phyloP scores from a whole-genome alignment of 208 protist species.

The Porcisia hertigi region DNA sequence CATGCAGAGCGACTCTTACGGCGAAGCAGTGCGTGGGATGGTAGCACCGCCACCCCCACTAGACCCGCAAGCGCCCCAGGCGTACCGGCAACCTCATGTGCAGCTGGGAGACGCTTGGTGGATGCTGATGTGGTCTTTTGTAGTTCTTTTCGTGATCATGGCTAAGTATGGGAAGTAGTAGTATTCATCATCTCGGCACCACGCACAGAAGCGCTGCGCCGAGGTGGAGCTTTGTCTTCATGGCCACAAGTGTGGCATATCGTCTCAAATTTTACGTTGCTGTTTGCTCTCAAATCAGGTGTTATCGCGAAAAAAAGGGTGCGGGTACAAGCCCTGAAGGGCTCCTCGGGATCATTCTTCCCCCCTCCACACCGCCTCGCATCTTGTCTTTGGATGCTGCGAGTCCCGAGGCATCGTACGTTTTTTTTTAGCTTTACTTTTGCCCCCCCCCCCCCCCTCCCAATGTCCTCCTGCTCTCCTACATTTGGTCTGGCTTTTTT shows the following conservation, averaged over 20 bases:
- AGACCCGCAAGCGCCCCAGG: constrained; percentile 25
- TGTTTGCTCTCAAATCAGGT: background rate
- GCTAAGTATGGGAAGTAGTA: constrained; percentile 46
- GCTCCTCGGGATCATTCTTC: too few relatives aligned
- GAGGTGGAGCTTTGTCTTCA: too few relatives aligned
- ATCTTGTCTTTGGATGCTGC: background rate
- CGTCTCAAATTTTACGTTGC: too few relatives aligned
- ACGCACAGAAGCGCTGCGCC: too few relatives aligned
- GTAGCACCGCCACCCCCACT: constrained; percentile 60
- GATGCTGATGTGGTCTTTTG: constrained; percentile 45
- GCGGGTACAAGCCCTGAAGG: too few relatives aligned
- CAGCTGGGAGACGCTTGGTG: constrained; percentile 47
- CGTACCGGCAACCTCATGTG: constrained; percentile 36
- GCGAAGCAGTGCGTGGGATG: constrained; percentile 48
- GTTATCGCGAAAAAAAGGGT: background rate
- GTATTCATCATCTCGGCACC: too few relatives aligned
- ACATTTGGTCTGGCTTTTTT: too few relatives aligned
- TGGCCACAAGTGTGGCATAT: too few relatives aligned
- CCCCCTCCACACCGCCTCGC: background rate
- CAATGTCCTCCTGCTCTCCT: too few relatives aligned
- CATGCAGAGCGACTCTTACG: constrained; percentile 62
- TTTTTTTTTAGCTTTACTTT: too few relatives aligned
- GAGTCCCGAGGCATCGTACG: too few relatives aligned
- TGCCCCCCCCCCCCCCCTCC: too few relatives aligned
- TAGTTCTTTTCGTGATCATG: constrained; percentile 35